A percentile compares a stretch with the other conserved stretches of the same genome.
These are phyloP conservation scores for Diutina neorugosa DNA, from an alignment of 1,139 yeast genomes.

Conservation along the genomic window DNA sequence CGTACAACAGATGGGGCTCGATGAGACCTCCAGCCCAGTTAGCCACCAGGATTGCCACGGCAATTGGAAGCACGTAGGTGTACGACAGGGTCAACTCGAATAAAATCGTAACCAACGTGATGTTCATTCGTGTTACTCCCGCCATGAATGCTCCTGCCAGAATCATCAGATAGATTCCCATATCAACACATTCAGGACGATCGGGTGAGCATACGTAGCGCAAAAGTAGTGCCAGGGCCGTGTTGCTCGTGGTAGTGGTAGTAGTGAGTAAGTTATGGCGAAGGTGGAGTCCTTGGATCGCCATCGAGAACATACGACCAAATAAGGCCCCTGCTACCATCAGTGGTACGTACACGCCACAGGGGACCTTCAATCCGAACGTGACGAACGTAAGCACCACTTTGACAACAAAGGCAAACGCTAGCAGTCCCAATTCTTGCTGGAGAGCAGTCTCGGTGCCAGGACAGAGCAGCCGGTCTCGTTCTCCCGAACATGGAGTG, in stretches of 20 bases:
- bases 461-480: slow-evolving; percentile 32
- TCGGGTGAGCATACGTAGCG: slow-evolving; percentile 11
- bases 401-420: slow-evolving; percentile 35
- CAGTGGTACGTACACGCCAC: slow-evolving; percentile 59
- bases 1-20: slow-evolving; percentile 44
- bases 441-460: slow-evolving; percentile 16
- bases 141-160: slow-evolving; percentile 64
- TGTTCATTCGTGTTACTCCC: slow-evolving; percentile 56
- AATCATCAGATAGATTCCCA: slow-evolving; percentile 56
- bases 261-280: slow-evolving; percentile 7
- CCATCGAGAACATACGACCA: slow-evolving; percentile 42
- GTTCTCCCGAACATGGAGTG: slow-evolving; percentile 29
- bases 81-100: slow-evolving; percentile 52
- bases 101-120: slow-evolving; percentile 45
- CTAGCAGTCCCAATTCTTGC: slow-evolving; percentile 22
- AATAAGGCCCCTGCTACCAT: slow-evolving; percentile 60
- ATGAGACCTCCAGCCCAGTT: slow-evolving; percentile 46
- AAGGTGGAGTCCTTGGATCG: slow-evolving; percentile 22
- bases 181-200: slow-evolving; percentile 23
- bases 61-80: slow-evolving; percentile 47
- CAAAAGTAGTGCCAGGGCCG: slow-evolving; percentile 7
- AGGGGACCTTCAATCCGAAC: slow-evolving; percentile 51
- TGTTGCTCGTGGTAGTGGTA: slow-evolving; percentile 5
- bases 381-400: slow-evolving; percentile 38
- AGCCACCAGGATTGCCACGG: slow-evolving; percentile 45